Evolutionary conservation across 805 yeast genomes (phyloP).

Genomic region (Brettanomyces sp.): DNA sequence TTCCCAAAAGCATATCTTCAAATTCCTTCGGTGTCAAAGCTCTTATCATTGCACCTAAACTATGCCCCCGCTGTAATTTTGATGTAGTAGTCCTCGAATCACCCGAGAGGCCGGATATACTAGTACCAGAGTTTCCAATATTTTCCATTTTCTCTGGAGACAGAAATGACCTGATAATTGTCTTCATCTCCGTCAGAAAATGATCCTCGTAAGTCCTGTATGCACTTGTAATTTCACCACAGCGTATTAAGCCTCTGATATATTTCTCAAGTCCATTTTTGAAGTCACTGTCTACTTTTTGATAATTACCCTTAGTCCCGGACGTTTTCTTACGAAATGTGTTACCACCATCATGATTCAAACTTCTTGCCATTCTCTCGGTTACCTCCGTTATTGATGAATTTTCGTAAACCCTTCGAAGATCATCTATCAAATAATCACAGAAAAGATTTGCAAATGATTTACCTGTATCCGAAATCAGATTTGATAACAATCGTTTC

Average conservation of each 20-base stretch:
- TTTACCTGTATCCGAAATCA: constrained; percentile 60
- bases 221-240: constrained; percentile 54
- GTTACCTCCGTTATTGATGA: constrained; percentile 42
- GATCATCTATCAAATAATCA: constrained; percentile 47
- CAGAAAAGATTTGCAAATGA: constrained; percentile 54
- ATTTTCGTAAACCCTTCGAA: constrained; percentile 44
- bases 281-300: constrained; percentile 15
- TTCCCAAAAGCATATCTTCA: constrained; percentile 54
- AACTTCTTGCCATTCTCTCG: constrained; percentile 30
- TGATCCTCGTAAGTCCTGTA: constrained; percentile 57
- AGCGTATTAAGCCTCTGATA: constrained; percentile 48
- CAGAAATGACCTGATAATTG: constrained; percentile 53
- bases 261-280: constrained; percentile 35
- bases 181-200: constrained; percentile 62
- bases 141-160: constrained; percentile 37
- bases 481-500: constrained; percentile 40
- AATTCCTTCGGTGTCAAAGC: constrained; percentile 68
- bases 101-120: constrained; percentile 7
- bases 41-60: constrained; percentile 37
- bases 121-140: neutral
- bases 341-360: constrained; percentile 5
- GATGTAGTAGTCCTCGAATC: constrained; percentile 17
- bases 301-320: neutral
- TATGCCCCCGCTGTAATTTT: constrained; percentile 3
- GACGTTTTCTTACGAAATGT: neutral